Evolutionary conservation across 1,284 basidiomycete genomes (phyloP).

Genomic region (Sporisorium reilianum): DNA sequence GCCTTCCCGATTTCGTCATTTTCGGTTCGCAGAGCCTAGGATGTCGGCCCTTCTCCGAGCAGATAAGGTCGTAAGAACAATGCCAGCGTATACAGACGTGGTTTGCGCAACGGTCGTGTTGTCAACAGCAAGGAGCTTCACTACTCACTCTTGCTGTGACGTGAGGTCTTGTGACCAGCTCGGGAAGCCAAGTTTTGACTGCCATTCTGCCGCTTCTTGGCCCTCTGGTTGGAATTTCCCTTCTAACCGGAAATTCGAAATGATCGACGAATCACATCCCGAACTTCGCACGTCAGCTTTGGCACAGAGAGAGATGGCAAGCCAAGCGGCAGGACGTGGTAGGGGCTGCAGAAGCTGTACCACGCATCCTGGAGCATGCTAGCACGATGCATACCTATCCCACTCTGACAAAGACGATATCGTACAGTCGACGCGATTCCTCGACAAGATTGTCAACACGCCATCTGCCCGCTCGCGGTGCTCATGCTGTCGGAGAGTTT

Average conservation of each 20-base stretch:
- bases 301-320: not conserved
- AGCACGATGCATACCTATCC: too few species aligned
- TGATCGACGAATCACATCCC: constrained; percentile 10
- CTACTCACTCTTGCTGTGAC: not conserved
- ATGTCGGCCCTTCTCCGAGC: not conserved
- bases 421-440: too few species aligned
- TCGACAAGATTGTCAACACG: not conserved
- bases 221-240: not conserved
- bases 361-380: constrained; percentile 33
- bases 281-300: constrained; percentile 20
- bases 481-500: constrained; percentile 1
- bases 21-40: not conserved
- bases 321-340: constrained; percentile 9
- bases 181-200: not conserved
- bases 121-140: not conserved
- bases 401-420: too few species aligned
- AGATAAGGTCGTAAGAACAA: not conserved
- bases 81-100: not conserved
- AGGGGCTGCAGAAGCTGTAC: constrained; percentile 26
- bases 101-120: not conserved
- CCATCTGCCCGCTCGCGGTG: not conserved
- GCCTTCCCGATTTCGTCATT: constrained; percentile 5
- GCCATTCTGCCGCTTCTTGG: not conserved
- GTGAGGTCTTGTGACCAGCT: constrained; percentile 17
- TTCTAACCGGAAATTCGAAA: not conserved